Base-by-base conservation (phyloP, 2,329 filamentous ascomycete species). In the Chaetomium olivaceum region DNA sequence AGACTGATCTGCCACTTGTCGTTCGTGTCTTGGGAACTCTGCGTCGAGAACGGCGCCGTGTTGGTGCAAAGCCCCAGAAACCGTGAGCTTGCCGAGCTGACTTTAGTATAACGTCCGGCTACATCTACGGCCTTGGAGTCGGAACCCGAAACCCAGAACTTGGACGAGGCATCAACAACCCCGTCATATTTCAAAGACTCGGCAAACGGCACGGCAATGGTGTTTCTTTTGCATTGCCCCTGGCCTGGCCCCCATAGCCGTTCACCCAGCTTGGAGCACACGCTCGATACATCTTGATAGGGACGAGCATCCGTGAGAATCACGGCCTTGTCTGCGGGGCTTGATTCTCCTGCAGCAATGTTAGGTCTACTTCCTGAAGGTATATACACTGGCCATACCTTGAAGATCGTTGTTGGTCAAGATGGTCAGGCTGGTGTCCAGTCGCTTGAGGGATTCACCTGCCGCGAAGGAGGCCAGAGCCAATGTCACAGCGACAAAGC, bases 11-110 rank as follows among this genome's bases (percentile, higher is more conserved):
- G 77, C 76, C 78, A 81, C 65, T 70, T 73, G 29, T 71, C 56
- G 48, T 71, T 73, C 3, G 69, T 77, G 63, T 80, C 77, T 23
- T 76, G 73, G 0, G 61, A 71, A 0, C 73, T 69, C 9, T 69
- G 64, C 36, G 72, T 78, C 14, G 79, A 80, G 64, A 78, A 78
- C 0, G 80, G 79, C 2, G 80, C 80, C 2, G 77, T 76, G 63
- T 82, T 79, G 3, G 78, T 79, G 66, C 80, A 82, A n/a, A 82
- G 62, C 0, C 75, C 79, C 1, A 76, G 76, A 3, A 80, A 70
- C 46, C 64, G 39, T 19, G 65, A 62, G 25, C 69, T 33, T 12
- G 63, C 14, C 2, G 36, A 25, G 33, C 31, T 58, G 54, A 4
- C 50, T 12, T 58, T 55, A 29, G 12, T 36, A 39, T 1, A 27